These are phyloP conservation scores for Lagenaria siceraria DNA, from an alignment of 306 rosid species.

Conservation along the genomic window DNA sequence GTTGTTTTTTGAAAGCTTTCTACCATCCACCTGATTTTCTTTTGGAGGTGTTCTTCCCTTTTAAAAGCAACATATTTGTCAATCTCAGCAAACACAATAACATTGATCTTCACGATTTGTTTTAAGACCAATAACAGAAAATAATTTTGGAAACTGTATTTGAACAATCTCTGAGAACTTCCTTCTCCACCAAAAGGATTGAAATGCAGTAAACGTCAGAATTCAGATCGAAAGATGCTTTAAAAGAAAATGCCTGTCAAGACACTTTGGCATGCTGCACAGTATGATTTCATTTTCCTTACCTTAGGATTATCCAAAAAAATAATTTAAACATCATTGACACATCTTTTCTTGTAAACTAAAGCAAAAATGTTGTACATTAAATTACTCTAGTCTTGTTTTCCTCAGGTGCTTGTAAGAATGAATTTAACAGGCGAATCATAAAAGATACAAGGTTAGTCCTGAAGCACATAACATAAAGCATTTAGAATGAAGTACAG, in stretches of 20 bases:
- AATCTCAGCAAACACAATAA: not conserved
- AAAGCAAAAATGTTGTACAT: not conserved
- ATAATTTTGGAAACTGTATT: not conserved
- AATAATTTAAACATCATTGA: not conserved
- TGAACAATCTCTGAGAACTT: not conserved
- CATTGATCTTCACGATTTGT: not conserved
- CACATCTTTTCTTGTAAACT: not conserved
- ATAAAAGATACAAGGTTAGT: not conserved
- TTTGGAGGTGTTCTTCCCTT: not conserved
- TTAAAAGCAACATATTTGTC: not conserved
- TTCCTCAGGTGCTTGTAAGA: not conserved
- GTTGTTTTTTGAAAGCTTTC: not conserved
- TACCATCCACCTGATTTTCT: not conserved
- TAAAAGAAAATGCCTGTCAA: not conserved
- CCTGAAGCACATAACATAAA: not conserved
- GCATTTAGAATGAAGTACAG: not conserved
- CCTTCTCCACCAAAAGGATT: not conserved
- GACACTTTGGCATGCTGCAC: not conserved
- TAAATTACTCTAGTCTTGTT: not conserved
- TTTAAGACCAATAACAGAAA: not conserved
- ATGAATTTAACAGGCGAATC: not conserved
- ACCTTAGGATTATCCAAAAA: not conserved
- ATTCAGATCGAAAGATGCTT: not conserved
- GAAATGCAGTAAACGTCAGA: not conserved
- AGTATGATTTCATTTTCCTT: not conserved